A percentile compares a stretch with the other conserved stretches of the same genome.
phyloP scores from a whole-genome alignment of 1,284 basidiomycete genomes.

The Paramarasmius palmivorus region DNA sequence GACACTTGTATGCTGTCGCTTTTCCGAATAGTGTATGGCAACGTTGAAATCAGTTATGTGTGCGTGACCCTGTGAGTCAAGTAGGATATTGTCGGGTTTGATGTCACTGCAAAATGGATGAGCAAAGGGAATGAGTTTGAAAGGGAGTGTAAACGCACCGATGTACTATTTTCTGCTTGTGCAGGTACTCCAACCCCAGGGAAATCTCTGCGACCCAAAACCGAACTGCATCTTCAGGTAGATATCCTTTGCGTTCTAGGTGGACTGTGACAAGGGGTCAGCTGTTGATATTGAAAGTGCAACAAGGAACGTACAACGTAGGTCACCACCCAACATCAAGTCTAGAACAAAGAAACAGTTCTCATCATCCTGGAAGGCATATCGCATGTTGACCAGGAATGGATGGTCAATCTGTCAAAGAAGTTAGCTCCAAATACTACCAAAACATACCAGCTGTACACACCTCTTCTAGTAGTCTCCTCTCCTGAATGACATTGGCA shows the following conservation, averaged over 20 bases:
- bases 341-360: conserved; percentile 98
- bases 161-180: conserved; percentile 91
- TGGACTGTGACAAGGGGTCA: conserved; percentile 61
- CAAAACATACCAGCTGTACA: conserved; percentile 23
- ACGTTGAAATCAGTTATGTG: conserved; percentile 99
- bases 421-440: conserved; percentile 22
- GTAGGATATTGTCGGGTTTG: conserved; percentile 95
- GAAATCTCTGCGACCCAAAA: conserved; percentile 93
- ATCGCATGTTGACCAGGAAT: conserved; percentile 92
- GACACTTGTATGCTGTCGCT: conserved; percentile 84
- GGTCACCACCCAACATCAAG: conserved; percentile 93
- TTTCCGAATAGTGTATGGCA: conserved; percentile 93
- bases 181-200: conserved; percentile 86
- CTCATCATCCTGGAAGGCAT: conserved; percentile 97
- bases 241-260: conserved; percentile 75
- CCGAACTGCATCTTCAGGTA: conserved; percentile 81
- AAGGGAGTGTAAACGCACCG: conserved; percentile 53
- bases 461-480: conserved; percentile 87
- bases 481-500: conserved; percentile 93
- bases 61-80: conserved; percentile 91
- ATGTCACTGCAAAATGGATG: conserved; percentile 67
- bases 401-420: conserved; percentile 83
- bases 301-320: conserved; percentile 70
- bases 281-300: conserved; percentile 10
- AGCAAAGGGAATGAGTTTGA: conserved; percentile 29